A percentile compares a stretch with the other conserved stretches of the same genome.
phyloP scores from a whole-genome alignment of 352 stramenopile species.

The Phytophthora lateralis region DNA sequence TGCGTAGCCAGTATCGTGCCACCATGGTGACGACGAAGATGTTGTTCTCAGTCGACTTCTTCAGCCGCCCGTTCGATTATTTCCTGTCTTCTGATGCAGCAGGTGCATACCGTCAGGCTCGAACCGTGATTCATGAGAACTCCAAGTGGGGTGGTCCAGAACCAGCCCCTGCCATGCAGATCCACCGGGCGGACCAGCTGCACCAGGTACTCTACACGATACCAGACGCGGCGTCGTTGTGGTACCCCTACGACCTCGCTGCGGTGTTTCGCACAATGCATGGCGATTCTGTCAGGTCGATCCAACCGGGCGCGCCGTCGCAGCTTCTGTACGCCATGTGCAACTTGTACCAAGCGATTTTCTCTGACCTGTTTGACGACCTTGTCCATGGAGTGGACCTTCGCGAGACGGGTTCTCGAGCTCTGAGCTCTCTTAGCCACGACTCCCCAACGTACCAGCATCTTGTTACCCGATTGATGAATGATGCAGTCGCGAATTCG shows the following conservation, averaged over 20 bases:
- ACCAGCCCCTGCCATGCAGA: neutral
- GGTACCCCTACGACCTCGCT: neutral
- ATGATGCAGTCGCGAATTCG: neutral
- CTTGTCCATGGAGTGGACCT: neutral
- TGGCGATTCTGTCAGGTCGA: neutral
- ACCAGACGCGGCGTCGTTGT: neutral
- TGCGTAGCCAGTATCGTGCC: too few species aligned
- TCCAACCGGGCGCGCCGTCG: neutral
- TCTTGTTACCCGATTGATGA: neutral
- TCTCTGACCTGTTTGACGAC: neutral
- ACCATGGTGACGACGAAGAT: constrained; percentile 6
- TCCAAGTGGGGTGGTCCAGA: neutral
- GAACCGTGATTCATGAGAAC: neutral
- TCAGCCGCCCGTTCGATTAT: neutral
- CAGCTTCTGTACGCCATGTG: constrained; percentile 3
- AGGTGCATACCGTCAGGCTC: neutral
- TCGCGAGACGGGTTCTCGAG: too few species aligned
- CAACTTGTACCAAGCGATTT: constrained; percentile 3
- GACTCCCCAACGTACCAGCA: neutral
- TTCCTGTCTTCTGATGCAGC: neutral
- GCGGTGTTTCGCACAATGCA: neutral
- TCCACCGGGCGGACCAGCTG: neutral
- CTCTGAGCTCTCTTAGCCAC: neutral
- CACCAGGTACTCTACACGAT: constrained; percentile 9
- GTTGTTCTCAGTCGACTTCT: neutral